A percentile compares a stretch with the other conserved stretches of the same genome.
These are phyloP conservation scores for Elsinoe batatas DNA, from an alignment of 2,329 filamentous ascomycete species.

Conservation along the genomic window DNA sequence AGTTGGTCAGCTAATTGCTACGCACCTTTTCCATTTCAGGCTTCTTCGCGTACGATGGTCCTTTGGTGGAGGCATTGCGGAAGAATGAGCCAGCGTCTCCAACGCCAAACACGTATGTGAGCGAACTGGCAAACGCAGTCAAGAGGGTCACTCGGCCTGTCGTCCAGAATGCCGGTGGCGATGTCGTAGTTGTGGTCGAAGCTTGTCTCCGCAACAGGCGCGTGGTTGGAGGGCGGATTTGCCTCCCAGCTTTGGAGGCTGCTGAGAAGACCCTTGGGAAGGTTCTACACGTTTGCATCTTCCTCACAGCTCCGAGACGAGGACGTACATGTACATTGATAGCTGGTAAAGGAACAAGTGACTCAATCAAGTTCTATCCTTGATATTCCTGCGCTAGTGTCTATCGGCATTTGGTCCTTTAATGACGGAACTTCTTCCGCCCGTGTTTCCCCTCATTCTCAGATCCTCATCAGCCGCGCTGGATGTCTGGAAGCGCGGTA, in stretches of 20 bases:
- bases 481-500: neutral
- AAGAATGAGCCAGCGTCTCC: constrained; percentile 25
- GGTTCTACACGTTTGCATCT: neutral
- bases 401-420: neutral
- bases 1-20: neutral
- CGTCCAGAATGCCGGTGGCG: constrained; percentile 33
- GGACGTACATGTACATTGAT: too few relatives aligned
- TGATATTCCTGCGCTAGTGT: neutral
- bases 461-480: neutral
- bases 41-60: constrained; percentile 40
- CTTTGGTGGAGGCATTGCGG: constrained; percentile 16
- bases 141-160: constrained; percentile 39
- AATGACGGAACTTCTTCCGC: neutral
- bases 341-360: too few relatives aligned
- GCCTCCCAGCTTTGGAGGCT: neutral
- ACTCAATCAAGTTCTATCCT: neutral
- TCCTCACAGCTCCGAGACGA: too few relatives aligned
- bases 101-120: constrained; percentile 43
- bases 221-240: neutral
- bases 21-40: constrained; percentile 43
- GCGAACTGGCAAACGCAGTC: constrained; percentile 40
- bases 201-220: neutral
- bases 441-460: neutral
- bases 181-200: neutral
- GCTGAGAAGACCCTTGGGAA: neutral